These are phyloP conservation scores for Deinandra increscens DNA, from an alignment of 129 eudicot genomes.

Conservation along the genomic window DNA sequence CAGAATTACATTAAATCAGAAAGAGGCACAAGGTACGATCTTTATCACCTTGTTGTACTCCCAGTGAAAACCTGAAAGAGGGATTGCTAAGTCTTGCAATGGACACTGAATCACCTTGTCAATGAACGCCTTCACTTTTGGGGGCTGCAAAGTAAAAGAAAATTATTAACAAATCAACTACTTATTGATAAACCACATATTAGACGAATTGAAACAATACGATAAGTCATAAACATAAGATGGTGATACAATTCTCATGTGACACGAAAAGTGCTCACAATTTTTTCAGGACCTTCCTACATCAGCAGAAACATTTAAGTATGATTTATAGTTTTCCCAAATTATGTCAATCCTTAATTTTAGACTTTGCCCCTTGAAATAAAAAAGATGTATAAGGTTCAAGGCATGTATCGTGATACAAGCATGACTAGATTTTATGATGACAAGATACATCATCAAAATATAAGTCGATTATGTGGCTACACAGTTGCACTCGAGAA, in stretches of 20 bases:
- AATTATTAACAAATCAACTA: constrained; percentile 2
- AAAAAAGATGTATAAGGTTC: background rate
- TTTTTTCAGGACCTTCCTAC: background rate
- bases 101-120: constrained; percentile 94
- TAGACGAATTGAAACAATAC: background rate
- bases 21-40: background rate
- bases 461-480: background rate
- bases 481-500: background rate
- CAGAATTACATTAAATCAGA: constrained; percentile 3
- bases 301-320: background rate
- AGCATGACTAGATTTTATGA: background rate
- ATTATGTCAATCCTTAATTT: constrained; percentile 7
- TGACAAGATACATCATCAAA: constrained; percentile 11
- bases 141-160: constrained; percentile 60
- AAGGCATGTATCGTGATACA: background rate
- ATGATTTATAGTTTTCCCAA: background rate
- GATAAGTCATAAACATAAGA: constrained; percentile 11
- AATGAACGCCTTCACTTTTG: constrained; percentile 71
- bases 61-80: constrained; percentile 94
- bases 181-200: constrained; percentile 3
- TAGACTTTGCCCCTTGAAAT: constrained; percentile 5
- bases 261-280: background rate
- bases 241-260: background rate
- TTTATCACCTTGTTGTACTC: constrained; percentile 79
- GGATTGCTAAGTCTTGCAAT: constrained; percentile 87